These are phyloP conservation scores for Aureococcus anophagefferens DNA, from an alignment of 108 stramenopile species.

Conservation along the genomic window DNA sequence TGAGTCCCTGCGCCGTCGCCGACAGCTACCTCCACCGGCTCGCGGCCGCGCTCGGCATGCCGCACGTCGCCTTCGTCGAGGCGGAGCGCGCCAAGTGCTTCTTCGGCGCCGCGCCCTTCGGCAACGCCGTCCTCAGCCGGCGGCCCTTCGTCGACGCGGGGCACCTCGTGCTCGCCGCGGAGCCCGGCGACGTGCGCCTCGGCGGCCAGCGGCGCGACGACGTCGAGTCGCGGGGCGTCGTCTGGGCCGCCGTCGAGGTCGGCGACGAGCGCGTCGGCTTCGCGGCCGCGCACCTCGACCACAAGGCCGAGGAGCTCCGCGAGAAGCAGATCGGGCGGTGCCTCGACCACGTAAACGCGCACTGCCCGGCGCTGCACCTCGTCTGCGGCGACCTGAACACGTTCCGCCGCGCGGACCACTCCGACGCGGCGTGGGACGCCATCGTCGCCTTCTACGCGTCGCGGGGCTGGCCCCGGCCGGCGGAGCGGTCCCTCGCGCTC, in stretches of 20 bases:
- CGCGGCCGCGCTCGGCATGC: neutral
- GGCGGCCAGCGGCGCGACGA: conserved; percentile 9
- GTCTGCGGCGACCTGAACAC: conserved; percentile 22
- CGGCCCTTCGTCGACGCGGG: neutral
- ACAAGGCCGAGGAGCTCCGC: conserved; percentile 15
- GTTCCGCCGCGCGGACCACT: conserved; percentile 7
- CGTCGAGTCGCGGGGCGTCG: conserved; percentile 8
- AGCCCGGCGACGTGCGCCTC: conserved; percentile 8
- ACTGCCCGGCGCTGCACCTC: neutral
- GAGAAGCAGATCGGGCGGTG: conserved; percentile 1
- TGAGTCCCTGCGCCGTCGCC: neutral
- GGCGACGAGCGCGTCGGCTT: neutral
- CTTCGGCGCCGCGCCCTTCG: conserved; percentile 10
- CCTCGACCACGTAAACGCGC: neutral
- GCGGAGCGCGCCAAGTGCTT: conserved; percentile 5
- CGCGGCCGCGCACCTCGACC: conserved; percentile 9
- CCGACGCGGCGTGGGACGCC: neutral
- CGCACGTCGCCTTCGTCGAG: neutral
- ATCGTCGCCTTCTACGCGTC: neutral
- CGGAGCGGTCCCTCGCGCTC: conserved; percentile 2
- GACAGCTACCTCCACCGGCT: conserved; percentile 8
- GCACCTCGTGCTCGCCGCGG: neutral
- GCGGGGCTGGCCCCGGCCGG: conserved; percentile 4
- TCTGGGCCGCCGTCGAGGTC: neutral
- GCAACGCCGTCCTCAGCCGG: conserved; percentile 13